Evolutionary conservation across 2,329 filamentous ascomycete species (phyloP), one percentile per base, ranked within the genome.

Genomic region (Penicillium polonicum): DNA sequence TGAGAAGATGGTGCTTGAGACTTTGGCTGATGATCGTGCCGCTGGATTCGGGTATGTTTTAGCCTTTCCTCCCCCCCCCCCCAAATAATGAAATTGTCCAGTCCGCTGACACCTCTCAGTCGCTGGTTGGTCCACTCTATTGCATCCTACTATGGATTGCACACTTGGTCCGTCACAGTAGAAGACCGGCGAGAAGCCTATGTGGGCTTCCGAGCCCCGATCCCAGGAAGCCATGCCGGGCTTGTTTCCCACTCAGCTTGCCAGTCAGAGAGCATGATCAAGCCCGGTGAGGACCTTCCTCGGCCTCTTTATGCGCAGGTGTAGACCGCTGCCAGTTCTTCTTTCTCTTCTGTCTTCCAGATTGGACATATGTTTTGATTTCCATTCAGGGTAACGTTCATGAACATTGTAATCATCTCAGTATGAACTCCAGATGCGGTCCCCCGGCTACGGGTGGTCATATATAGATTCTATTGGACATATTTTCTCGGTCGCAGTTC

Each of bases 51-150:
- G 90, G 88, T 93, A 77, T 69, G 87, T 83, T 52, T 39, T 44
- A 13, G 10, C 27, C 17, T 17, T 59, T 48, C 52, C 23, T n/a
- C 31, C 38, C 10, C 13, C 5, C 3, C 10, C 5, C 25, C 4
- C 21, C 21, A 21, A 21, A 15, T 48, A 53, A 44, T 43, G 59
- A 55, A 31, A 33, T 51, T 45, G 13, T n/a, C 12, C 31, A 9
- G 8, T 60, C 45, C 60, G 27, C 66, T 66, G 55, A 69, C 55
- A 15, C 19, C 58, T 31, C 48, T 48, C 60, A 93, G 90, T 65
- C 89, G 93, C 62, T 97, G 92, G 90, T 84, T 97, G 53, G 91
- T 95, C 1, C 92, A 97, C 75, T 89, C 90, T 57, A 92, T 97
- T 62, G 93, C 91, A 10, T 85, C 88, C 41, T 97, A 97, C 74